Evolutionary conservation across 129 eudicot species (phyloP).

Genomic region (Flaveria trinervia): DNA sequence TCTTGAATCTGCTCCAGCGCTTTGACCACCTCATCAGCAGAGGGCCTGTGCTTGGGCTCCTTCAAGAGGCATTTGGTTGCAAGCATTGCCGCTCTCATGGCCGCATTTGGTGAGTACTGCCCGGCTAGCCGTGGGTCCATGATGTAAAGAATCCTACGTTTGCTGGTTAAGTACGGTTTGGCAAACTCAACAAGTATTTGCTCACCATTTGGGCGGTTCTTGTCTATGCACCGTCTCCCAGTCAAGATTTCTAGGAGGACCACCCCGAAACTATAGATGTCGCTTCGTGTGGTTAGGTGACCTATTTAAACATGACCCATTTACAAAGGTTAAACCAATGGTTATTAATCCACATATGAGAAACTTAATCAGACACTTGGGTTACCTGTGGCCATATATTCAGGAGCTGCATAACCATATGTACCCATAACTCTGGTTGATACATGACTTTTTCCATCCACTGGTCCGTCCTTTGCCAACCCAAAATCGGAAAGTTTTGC

Average conservation of each 20-base stretch:
- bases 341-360: neutral
- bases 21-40: conserved; percentile 66
- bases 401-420: conserved; percentile 95
- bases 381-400: conserved; percentile 86
- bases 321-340: neutral
- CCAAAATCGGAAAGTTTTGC: conserved; percentile 97
- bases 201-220: conserved; percentile 67
- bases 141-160: conserved; percentile 54
- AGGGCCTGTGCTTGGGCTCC: conserved; percentile 67
- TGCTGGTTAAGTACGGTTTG: conserved; percentile 67
- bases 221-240: conserved; percentile 75
- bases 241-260: conserved; percentile 81
- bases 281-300: conserved; percentile 78
- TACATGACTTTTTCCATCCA: conserved; percentile 74
- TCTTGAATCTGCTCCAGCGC: conserved; percentile 64
- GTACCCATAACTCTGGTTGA: conserved; percentile 93
- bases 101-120: conserved; percentile 62
- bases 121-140: conserved; percentile 77
- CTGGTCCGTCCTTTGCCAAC: conserved; percentile 88
- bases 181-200: conserved; percentile 73
- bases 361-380: neutral
- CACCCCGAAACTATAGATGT: conserved; percentile 88
- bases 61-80: conserved; percentile 65
- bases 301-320: conserved; percentile 37
- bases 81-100: conserved; percentile 58